A percentile compares a stretch with the other conserved stretches of the same genome.
phyloP scores from a whole-genome alignment of 495 filamentous ascomycete genomes.

The Talaromyces ruber region DNA sequence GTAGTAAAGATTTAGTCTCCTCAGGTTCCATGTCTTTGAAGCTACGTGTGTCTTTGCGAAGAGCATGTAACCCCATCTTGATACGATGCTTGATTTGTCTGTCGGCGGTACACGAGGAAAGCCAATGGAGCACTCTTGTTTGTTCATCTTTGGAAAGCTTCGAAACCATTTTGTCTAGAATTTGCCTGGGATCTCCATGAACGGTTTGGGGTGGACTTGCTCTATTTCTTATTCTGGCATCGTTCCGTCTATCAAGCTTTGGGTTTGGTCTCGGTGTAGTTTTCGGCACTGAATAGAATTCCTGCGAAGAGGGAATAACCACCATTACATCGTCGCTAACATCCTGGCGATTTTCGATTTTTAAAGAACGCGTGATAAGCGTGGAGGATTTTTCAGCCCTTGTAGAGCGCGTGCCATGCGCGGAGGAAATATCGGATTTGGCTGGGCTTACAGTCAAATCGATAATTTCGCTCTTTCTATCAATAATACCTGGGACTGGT shows the following conservation, averaged over 20 bases:
- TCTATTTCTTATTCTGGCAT: neutral
- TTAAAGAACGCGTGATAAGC: conserved; percentile 21
- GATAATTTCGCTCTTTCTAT: conserved; percentile 11
- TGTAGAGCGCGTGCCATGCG: conserved; percentile 19
- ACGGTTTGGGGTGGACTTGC: neutral
- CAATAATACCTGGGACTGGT: neutral
- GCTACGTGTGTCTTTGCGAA: neutral
- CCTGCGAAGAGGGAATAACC: neutral
- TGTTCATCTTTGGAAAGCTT: conserved; percentile 6
- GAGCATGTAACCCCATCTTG: neutral
- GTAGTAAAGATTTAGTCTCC: conserved; percentile 17
- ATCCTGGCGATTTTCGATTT: conserved; percentile 9
- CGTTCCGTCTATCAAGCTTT: neutral
- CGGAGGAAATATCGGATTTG: conserved; percentile 12
- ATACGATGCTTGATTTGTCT: neutral
- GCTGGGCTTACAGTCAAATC: conserved; percentile 24
- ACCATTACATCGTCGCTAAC: neutral
- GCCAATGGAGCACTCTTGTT: conserved; percentile 5
- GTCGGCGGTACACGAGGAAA: neutral
- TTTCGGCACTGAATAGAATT: neutral
- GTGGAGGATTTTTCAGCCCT: too few species aligned
- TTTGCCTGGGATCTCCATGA: neutral
- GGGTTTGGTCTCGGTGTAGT: neutral
- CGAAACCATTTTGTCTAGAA: neutral
- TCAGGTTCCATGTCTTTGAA: conserved; percentile 8